These are phyloP conservation scores for Seminavis robusta DNA, from an alignment of 108 stramenopile genomes.

Conservation along the genomic window DNA sequence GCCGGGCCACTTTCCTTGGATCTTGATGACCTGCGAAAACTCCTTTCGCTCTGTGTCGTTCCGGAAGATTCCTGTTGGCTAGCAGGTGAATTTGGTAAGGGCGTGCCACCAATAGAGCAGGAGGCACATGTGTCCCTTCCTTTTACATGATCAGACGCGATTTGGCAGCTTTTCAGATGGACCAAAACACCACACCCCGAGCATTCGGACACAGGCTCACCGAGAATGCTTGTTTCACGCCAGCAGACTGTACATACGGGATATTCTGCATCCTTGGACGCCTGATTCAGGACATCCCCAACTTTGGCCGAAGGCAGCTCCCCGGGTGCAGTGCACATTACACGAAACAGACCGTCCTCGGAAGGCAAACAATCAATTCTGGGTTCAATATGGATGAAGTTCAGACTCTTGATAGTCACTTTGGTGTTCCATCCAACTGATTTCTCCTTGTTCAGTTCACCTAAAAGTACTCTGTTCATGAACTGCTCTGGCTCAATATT, in stretches of 20 bases:
- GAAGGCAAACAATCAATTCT: conserved; percentile 42
- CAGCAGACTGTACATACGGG: conserved; percentile 59
- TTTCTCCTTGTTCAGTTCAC: background rate
- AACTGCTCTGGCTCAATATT: background rate
- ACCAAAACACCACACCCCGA: conserved; percentile 44
- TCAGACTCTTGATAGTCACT: too few relatives aligned
- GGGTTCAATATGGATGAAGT: background rate
- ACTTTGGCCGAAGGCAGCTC: conserved; percentile 31
- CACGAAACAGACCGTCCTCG: conserved; percentile 43
- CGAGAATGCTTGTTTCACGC: conserved; percentile 31
- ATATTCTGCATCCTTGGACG: conserved; percentile 5
- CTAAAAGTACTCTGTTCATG: background rate
- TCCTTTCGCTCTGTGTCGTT: background rate
- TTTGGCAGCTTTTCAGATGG: conserved; percentile 44
- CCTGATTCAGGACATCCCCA: conserved; percentile 19
- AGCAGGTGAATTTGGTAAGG: background rate
- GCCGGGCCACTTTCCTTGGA: conserved; percentile 10
- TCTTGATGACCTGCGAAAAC: background rate
- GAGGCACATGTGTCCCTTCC: conserved; percentile 5
- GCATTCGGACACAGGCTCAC: conserved; percentile 38
- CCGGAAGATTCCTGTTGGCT: background rate
- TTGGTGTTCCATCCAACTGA: background rate
- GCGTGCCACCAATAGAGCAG: conserved; percentile 16
- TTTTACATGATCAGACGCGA: background rate
- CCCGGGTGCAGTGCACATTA: conserved; percentile 51